These are phyloP conservation scores for Umbellularia californica DNA, from an alignment of 164 flowering plant species.

Conservation along the genomic window DNA sequence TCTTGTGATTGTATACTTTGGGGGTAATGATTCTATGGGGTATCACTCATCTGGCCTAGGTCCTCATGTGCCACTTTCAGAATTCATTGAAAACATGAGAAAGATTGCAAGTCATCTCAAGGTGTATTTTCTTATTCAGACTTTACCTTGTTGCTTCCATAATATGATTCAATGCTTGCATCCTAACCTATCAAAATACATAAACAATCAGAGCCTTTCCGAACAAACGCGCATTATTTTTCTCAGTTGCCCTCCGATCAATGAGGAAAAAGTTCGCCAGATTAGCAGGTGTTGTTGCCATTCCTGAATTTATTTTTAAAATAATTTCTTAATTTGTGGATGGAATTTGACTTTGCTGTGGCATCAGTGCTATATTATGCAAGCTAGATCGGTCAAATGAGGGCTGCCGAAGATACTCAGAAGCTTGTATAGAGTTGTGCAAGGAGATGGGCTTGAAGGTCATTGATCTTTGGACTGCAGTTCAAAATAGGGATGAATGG, in stretches of 20 bases:
- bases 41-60: constrained; percentile 85
- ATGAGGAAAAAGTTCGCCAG: constrained; percentile 52
- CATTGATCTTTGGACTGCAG: constrained; percentile 69
- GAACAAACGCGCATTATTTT: constrained; percentile 32
- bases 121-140: constrained; percentile 33
- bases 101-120: constrained; percentile 66
- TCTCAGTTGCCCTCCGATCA: constrained; percentile 43
- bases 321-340: not conserved
- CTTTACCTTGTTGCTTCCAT: not conserved
- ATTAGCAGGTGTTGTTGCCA: constrained; percentile 39
- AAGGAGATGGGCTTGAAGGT: constrained; percentile 63
- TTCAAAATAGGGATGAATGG: constrained; percentile 74
- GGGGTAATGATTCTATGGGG: constrained; percentile 95
- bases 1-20: constrained; percentile 84
- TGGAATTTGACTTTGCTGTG: constrained; percentile 5
- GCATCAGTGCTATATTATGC: constrained; percentile 45
- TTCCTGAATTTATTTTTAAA: not conserved
- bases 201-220: constrained; percentile 68
- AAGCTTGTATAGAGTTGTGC: constrained; percentile 75
- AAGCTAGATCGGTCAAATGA: constrained; percentile 72
- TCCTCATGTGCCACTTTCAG: constrained; percentile 90
- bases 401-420: constrained; percentile 61
- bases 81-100: constrained; percentile 77
- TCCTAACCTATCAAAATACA: constrained; percentile 8
- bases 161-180: not conserved